phyloP scores from a whole-genome alignment of 2,329 filamentous ascomycete species.

The Basipetospora chlamydospora region DNA sequence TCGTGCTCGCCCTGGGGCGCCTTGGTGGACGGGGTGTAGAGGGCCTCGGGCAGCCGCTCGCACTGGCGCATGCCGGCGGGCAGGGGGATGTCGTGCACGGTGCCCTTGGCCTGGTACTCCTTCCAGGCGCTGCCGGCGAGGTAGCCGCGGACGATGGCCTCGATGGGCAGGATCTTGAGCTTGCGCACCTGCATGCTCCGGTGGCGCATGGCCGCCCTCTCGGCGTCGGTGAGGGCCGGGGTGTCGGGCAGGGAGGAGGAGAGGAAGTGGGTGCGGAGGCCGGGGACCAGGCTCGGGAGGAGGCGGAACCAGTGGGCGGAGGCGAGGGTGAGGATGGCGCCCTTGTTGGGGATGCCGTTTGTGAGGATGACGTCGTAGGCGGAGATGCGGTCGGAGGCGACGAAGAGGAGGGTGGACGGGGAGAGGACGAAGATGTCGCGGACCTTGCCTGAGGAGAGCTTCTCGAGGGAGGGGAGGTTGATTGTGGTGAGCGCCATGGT shows the following conservation, averaged over 20 bases:
- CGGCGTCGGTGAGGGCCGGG: conserved; percentile 20
- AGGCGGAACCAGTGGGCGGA: conserved; percentile 40
- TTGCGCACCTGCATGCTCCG: conserved; percentile 67
- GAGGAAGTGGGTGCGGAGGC: conserved; percentile 37
- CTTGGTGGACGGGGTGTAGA: conserved; percentile 64
- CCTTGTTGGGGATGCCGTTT: conserved; percentile 47
- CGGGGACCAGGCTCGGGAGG: conserved; percentile 27
- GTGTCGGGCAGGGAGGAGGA: conserved; percentile 24
- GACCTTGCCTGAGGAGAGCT: conserved; percentile 47
- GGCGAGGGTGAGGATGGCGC: conserved; percentile 28
- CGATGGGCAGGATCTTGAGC: conserved; percentile 61
- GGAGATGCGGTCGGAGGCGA: conserved; percentile 80
- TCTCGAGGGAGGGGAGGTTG: conserved; percentile 18
- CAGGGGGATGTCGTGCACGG: conserved; percentile 63
- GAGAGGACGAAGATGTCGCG: conserved; percentile 64
- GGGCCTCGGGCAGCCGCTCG: conserved; percentile 51
- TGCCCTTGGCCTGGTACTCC: conserved; percentile 58
- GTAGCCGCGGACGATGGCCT: conserved; percentile 77
- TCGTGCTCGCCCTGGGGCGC: conserved; percentile 65
- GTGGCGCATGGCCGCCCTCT: conserved; percentile 39
- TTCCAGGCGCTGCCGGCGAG: conserved; percentile 75
- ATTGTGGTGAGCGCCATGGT: conserved; percentile 14
- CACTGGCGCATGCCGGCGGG: conserved; percentile 56
- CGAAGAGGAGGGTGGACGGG: conserved; percentile 54
- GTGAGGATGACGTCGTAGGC: conserved; percentile 86